Conservation (phyloP, 768 basidiomycete species). For the Rhizopogon roseolus region DNA sequence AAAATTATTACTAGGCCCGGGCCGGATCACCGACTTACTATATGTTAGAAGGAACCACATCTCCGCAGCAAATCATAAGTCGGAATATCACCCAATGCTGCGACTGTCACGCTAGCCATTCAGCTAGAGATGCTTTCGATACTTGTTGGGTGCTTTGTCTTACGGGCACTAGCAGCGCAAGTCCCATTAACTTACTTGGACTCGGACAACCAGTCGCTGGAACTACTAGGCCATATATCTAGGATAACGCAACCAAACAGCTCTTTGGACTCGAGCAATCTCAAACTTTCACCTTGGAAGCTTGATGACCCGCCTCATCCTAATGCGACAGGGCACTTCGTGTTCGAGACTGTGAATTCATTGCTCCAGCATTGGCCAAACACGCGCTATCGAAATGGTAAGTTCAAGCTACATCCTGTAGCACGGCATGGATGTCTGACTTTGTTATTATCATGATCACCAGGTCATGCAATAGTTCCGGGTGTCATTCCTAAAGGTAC, state of each 20-base stretch:
- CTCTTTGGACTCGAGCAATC: too few species aligned
- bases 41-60: too few species aligned
- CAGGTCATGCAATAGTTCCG: slow-evolving; percentile 2
- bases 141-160: slow-evolving; percentile 35
- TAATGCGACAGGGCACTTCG: slow-evolving; percentile 24
- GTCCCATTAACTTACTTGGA: too few species aligned
- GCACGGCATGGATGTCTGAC: background rate
- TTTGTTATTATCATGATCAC: background rate
- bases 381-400: slow-evolving; percentile 42
- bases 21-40: too few species aligned
- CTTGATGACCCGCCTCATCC: slow-evolving; percentile 16
- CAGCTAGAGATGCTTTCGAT: slow-evolving; percentile 81
- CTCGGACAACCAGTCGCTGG: too few species aligned
- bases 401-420: slow-evolving; percentile 11
- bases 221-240: too few species aligned
- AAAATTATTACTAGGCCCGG: too few species aligned
- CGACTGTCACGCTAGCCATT: slow-evolving; percentile 26
- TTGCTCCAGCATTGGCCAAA: slow-evolving; percentile 41
- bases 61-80: too few species aligned
- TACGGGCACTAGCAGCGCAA: too few species aligned
- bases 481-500: slow-evolving; percentile 5
- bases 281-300: slow-evolving; percentile 12
- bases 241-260: too few species aligned
- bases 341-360: slow-evolving; percentile 30
- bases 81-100: too few species aligned